Percentiles rank a stretch among this genome's conserved stretches.
phyloP scores from a whole-genome alignment of 208 protist genomes.

The Leishmania tarentolae region DNA sequence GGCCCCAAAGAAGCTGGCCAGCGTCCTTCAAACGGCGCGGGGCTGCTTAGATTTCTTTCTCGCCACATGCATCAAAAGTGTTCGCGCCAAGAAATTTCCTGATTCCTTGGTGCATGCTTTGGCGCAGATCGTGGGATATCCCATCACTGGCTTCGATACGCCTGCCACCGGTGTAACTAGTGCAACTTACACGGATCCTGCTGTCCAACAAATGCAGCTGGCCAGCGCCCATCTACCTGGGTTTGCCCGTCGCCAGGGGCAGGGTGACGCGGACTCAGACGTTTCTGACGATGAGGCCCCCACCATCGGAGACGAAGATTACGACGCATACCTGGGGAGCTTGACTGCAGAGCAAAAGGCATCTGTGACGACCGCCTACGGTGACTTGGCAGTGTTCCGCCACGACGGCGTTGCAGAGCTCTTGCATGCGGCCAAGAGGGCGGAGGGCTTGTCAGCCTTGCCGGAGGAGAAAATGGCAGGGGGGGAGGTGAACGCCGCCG shows the following conservation, averaged over 20 bases:
- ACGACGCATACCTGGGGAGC: conserved; percentile 38
- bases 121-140: conserved; percentile 67
- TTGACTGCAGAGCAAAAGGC: conserved; percentile 60
- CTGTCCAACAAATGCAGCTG: conserved; percentile 25
- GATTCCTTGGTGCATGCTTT: conserved; percentile 52
- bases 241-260: conserved; percentile 37
- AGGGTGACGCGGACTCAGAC: conserved; percentile 20
- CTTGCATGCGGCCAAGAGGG: conserved; percentile 27
- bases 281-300: conserved; percentile 30
- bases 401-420: conserved; percentile 25
- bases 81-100: conserved; percentile 77
- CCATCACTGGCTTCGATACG: conserved; percentile 29
- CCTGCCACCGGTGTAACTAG: background rate
- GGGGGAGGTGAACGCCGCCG: conserved; percentile 4
- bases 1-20: conserved; percentile 48
- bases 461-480: background rate
- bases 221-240: conserved; percentile 26
- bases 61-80: conserved; percentile 73
- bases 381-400: conserved; percentile 74
- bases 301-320: conserved; percentile 32
- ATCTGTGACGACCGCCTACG: conserved; percentile 50
- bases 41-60: conserved; percentile 91
- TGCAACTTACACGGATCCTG: conserved; percentile 19
- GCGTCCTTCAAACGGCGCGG: conserved; percentile 54
- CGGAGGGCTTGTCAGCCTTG: conserved; percentile 3